Base-by-base conservation (phyloP, 108 stramenopile genomes). In the Cyclotella choctawhatcheeana region DNA sequence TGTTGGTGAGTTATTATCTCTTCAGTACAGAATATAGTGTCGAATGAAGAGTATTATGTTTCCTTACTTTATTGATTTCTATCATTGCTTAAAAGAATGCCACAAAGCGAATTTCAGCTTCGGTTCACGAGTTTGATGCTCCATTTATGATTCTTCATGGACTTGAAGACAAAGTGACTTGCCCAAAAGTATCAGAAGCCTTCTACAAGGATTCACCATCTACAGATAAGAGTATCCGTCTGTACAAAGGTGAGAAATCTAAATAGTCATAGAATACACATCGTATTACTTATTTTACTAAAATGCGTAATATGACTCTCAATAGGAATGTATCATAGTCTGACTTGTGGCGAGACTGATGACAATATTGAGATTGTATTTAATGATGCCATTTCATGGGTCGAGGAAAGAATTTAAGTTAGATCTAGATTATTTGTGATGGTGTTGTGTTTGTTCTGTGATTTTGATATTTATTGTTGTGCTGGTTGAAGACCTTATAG, bases 141-240 rank as follows among this genome's bases (percentile, higher is more conserved):
- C 87, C 87, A 4, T 90, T 88, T 67, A 65, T 90, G 14, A 70
- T 90, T 5, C 67, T 82, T 14, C 89, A 90, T 69, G 89, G 89
- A 16, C 63, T 77, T 31, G 76, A 71, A 22, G 89, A 90, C 67
- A 60, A 67, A 14, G 79, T 90, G 2, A 90, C 89, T 1, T 84
- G 84, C 55, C 87, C 85, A 1, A 69, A 74, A 37, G 54, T 88
- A 24, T 85, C 84, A 3, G 77, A 85, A 64, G 74, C 70, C 14
- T 61, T 91, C 30, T 88, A 77, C 71, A 83, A 84, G 14, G 88
- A 87, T 52, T 73, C 77, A 47, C 71, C 66, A 33, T 85, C 79
- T 5, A 73, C 81, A 21, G 89, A 88, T 67, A 90, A 88, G 48
- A 64, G 72, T 8, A 88, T 88, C 31, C 44, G 68, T 44, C 48